Percentiles rank a stretch among this genome's conserved stretches.
Conservation (phyloP, 2,329 filamentous ascomycete species). For the Leptographium lundbergii region DNA sequence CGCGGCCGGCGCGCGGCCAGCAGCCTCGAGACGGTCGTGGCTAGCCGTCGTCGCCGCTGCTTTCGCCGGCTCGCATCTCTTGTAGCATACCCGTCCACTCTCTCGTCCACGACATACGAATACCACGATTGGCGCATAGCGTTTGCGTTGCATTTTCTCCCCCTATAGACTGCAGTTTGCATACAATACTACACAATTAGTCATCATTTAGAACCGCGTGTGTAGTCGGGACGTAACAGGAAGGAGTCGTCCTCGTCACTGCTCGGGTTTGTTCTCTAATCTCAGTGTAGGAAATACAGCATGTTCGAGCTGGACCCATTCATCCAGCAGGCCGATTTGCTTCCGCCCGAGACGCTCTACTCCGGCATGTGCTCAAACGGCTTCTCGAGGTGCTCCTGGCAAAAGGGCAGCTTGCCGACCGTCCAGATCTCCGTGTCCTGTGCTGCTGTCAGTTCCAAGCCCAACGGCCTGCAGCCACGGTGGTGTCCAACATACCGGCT, state of each 20-base stretch:
- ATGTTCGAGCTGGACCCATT: too few species aligned
- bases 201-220: neutral
- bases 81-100: neutral
- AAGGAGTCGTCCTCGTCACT: too few species aligned
- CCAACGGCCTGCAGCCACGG: constrained; percentile 14
- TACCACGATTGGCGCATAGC: neutral
- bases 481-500: constrained; percentile 33
- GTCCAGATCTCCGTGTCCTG: constrained; percentile 60
- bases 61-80: neutral
- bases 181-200: neutral
- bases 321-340: too few species aligned
- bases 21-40: neutral
- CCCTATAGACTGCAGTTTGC: neutral
- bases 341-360: constrained; percentile 15
- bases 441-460: neutral
- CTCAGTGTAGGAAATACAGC: too few species aligned
- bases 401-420: constrained; percentile 55
- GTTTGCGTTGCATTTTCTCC: neutral
- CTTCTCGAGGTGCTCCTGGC: constrained; percentile 51
- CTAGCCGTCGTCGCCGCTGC: neutral
- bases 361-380: constrained; percentile 52
- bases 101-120: neutral
- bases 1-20: neutral
- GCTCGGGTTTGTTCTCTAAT: too few species aligned
- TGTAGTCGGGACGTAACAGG: too few species aligned